phyloP scores from a whole-genome alignment of 2,329 filamentous ascomycete genomes.

The Ceratocystis ficicola region DNA sequence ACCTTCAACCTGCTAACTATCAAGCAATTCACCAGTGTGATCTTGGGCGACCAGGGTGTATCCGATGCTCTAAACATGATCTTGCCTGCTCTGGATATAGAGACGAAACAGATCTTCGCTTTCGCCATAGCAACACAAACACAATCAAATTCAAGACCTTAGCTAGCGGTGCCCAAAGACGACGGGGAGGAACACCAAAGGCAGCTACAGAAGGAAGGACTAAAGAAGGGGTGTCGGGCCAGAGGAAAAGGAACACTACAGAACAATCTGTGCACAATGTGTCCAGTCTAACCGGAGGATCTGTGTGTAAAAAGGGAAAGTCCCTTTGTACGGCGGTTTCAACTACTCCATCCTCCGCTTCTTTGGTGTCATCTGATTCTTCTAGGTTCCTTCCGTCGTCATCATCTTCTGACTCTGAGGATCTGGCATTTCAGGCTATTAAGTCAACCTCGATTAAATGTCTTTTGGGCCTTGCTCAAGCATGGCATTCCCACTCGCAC shows the following conservation, averaged over 20 bases:
- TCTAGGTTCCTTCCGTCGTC: not conserved
- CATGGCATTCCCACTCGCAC: conserved; percentile 17
- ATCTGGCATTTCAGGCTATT: not conserved
- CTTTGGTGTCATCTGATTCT: not conserved
- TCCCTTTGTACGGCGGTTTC: not conserved
- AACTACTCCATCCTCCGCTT: not conserved
- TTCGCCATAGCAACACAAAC: conserved; percentile 22
- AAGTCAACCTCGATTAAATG: not conserved
- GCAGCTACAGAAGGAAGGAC: not conserved
- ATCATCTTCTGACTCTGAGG: not conserved
- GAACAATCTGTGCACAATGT: not conserved
- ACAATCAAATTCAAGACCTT: conserved; percentile 20
- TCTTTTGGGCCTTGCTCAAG: conserved; percentile 11
- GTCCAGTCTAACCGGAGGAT: not conserved
- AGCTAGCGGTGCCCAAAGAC: not conserved
- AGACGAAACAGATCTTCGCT: conserved; percentile 21
- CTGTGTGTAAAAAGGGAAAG: not conserved
- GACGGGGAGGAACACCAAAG: not conserved
- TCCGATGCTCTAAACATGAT: conserved; percentile 20
- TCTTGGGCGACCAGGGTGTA: conserved; percentile 20
- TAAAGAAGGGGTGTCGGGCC: not conserved
- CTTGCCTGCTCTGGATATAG: conserved; percentile 19
- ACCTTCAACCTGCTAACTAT: not conserved
- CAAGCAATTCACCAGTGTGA: conserved; percentile 15
- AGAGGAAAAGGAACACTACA: not conserved